Conservation (phyloP, 495 filamentous ascomycete genomes). For the Sphaerosporella brunnea region DNA sequence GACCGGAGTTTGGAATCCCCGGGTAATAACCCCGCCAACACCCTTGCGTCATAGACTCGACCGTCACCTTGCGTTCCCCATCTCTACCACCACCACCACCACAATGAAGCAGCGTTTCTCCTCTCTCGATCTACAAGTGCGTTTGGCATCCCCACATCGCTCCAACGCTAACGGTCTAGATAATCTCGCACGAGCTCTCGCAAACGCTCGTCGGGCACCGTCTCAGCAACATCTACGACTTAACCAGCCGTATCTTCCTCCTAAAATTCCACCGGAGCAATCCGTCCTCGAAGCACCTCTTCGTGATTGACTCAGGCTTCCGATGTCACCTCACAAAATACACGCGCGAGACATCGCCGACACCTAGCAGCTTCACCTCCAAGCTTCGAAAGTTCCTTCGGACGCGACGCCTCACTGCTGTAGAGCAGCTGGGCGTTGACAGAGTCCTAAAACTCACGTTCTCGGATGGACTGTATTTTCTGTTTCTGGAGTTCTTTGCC, state of each 20-base stretch:
- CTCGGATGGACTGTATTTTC: constrained; percentile 68
- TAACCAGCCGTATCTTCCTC: constrained; percentile 85
- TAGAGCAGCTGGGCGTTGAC: constrained; percentile 80
- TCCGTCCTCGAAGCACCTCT: constrained; percentile 65
- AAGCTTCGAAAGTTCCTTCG: constrained; percentile 73
- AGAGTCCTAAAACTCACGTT: constrained; percentile 84
- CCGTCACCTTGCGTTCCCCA: too few species aligned
- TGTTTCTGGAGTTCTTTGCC: constrained; percentile 93
- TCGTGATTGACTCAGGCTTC: constrained; percentile 88
- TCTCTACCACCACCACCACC: too few species aligned
- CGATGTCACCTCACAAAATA: constrained; percentile 87
- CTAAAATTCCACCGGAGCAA: constrained; percentile 66
- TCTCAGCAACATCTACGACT: constrained; percentile 84
- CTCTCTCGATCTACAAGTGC: constrained; percentile 72
- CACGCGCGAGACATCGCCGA: constrained; percentile 61
- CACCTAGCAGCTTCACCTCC: constrained; percentile 67
- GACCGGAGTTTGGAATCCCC: too few species aligned
- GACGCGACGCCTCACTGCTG: constrained; percentile 61
- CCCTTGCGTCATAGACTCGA: too few species aligned
- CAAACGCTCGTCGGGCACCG: constrained; percentile 55
- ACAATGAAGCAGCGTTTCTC: constrained; percentile 95
- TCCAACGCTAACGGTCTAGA: constrained; percentile 34
- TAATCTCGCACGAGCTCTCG: constrained; percentile 83
- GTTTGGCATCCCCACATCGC: neutral
- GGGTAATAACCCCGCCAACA: too few species aligned